A percentile compares a stretch with the other conserved stretches of the same genome.
phyloP scores from a whole-genome alignment of 305 asterid genomes.

The Ilex paraguariensis region DNA sequence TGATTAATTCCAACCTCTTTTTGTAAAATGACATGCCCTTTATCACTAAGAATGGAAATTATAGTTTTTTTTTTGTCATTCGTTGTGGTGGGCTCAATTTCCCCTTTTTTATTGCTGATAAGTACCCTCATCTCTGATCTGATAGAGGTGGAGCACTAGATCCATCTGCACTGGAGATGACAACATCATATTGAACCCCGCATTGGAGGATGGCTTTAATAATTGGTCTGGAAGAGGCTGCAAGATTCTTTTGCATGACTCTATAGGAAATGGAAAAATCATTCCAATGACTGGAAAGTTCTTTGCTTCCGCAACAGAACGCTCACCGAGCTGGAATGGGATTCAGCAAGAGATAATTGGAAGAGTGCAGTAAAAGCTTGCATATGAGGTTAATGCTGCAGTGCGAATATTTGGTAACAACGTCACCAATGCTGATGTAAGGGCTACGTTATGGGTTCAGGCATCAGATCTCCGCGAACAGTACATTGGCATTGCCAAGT shows the following conservation, averaged over 20 bases:
- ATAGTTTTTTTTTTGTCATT: too few relatives aligned
- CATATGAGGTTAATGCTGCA: slow-evolving; percentile 59
- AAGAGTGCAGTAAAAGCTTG: slow-evolving; percentile 62
- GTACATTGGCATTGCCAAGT: slow-evolving; percentile 70
- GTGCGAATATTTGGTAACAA: slow-evolving; percentile 61
- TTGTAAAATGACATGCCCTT: too few relatives aligned
- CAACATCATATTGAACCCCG: slow-evolving; percentile 51
- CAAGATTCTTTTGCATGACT: slow-evolving; percentile 51
- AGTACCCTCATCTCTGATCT: slow-evolving; percentile 3
- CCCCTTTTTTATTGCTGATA: neutral
- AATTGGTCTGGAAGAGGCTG: slow-evolving; percentile 88
- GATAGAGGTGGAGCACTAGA: slow-evolving; percentile 30
- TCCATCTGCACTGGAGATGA: slow-evolving; percentile 36
- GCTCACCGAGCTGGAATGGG: slow-evolving; percentile 70
- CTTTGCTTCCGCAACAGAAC: slow-evolving; percentile 60
- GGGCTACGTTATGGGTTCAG: slow-evolving; percentile 63
- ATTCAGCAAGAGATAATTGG: slow-evolving; percentile 86
- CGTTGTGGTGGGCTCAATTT: too few relatives aligned
- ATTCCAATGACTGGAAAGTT: slow-evolving; percentile 64
- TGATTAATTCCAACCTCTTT: too few relatives aligned
- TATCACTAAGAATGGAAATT: too few relatives aligned
- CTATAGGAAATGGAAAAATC: slow-evolving; percentile 54
- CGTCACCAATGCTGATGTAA: slow-evolving; percentile 37
- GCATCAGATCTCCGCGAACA: slow-evolving; percentile 54
- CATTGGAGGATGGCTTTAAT: slow-evolving; percentile 59